These are phyloP conservation scores for Backusella morwellensis DNA, from an alignment of 192 early-diverging fungal genomes.

Conservation along the genomic window DNA sequence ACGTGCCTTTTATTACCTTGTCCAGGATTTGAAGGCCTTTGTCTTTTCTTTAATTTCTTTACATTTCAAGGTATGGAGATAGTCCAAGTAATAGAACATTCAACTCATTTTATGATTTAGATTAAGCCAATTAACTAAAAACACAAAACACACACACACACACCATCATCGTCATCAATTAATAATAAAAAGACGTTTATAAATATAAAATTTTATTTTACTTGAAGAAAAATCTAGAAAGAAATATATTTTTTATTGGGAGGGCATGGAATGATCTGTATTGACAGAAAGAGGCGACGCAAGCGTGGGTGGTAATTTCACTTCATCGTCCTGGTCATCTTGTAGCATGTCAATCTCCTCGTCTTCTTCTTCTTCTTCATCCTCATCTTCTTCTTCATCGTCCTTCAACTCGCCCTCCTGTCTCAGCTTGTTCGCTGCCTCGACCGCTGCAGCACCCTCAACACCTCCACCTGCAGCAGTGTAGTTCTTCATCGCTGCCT, in stretches of 20 bases:
- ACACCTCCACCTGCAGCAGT: slow-evolving; percentile 22
- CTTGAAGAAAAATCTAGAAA: not conserved
- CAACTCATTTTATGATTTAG: slow-evolving; percentile 8
- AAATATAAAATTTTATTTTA: not conserved
- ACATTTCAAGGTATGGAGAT: slow-evolving; percentile 85
- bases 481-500: slow-evolving; percentile 36
- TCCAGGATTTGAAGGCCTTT: slow-evolving; percentile 97
- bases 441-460: slow-evolving; percentile 18
- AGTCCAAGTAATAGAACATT: not conserved
- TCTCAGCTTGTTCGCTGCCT: slow-evolving; percentile 10
- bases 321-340: slow-evolving; percentile 21
- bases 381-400: slow-evolving; percentile 13
- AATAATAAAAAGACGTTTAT: not conserved
- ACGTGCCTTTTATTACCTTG: slow-evolving; percentile 91
- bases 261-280: slow-evolving; percentile 6
- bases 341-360: slow-evolving; percentile 27
- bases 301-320: not conserved
- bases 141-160: not conserved
- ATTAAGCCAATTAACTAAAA: slow-evolving; percentile 37
- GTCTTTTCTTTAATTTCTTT: slow-evolving; percentile 93
- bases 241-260: not conserved
- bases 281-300: not conserved
- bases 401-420: not conserved
- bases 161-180: not conserved
- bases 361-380: slow-evolving; percentile 9